Conservation (phyloP, 1,284 basidiomycete genomes). For the Boletus subluridellus region DNA sequence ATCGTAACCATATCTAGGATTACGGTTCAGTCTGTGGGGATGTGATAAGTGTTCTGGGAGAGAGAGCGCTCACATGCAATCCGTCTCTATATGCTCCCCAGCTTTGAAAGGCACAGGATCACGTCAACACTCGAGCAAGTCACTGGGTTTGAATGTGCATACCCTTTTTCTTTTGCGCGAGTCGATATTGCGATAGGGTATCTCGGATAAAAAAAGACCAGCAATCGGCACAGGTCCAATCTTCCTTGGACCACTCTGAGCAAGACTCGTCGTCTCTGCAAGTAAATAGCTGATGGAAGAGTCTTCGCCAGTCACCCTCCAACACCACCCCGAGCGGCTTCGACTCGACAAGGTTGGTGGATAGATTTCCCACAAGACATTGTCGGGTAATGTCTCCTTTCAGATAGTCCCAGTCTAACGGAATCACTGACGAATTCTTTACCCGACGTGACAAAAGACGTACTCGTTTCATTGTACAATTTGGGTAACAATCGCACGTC, state of each 20-base stretch:
- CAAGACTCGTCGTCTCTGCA: background rate
- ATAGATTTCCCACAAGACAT: too few relatives aligned
- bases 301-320: background rate
- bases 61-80: conserved; percentile 5
- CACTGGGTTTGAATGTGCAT: background rate
- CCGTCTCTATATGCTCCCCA: background rate
- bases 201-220: background rate
- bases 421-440: too few relatives aligned
- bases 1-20: background rate
- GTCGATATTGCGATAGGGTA: conserved; percentile 10
- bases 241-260: background rate
- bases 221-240: background rate
- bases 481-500: too few relatives aligned
- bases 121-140: background rate
- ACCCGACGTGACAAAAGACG: too few relatives aligned
- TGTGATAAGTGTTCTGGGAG: too few relatives aligned
- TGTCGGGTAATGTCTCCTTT: too few relatives aligned
- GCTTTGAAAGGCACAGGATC: background rate
- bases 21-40: background rate
- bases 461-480: too few relatives aligned
- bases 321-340: background rate
- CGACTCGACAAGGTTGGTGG: background rate
- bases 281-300: conserved; percentile 1
- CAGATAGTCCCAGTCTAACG: too few relatives aligned
- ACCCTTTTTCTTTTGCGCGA: background rate